phyloP scores from a whole-genome alignment of 345 rosid species.

The Orychophragmus violaceus region DNA sequence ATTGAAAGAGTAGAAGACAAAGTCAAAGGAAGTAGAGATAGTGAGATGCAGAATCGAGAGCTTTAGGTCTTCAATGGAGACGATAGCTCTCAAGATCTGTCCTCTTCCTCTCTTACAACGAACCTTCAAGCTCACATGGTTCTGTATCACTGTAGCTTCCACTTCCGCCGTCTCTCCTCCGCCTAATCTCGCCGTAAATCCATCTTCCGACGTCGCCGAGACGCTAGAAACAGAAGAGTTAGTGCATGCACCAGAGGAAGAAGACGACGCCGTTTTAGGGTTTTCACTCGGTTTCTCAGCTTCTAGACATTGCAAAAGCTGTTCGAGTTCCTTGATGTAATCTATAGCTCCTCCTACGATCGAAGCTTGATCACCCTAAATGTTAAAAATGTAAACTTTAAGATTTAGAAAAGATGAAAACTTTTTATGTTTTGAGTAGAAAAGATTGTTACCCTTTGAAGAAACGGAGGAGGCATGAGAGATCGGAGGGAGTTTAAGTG shows the following conservation, averaged over 20 bases:
- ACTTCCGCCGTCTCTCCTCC: slow-evolving; percentile 44
- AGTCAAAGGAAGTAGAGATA: slow-evolving; percentile 43
- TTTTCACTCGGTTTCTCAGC: slow-evolving; percentile 36
- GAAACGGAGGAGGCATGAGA: slow-evolving; percentile 64
- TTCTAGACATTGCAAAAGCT: slow-evolving; percentile 54
- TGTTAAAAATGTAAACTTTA: background rate
- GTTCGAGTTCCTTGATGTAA: slow-evolving; percentile 73
- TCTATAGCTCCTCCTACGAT: slow-evolving; percentile 79
- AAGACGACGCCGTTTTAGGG: slow-evolving; percentile 18
- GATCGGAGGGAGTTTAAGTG: slow-evolving; percentile 62
- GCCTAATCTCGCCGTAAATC: slow-evolving; percentile 35
- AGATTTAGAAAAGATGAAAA: background rate
- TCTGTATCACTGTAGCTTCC: slow-evolving; percentile 50
- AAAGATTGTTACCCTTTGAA: slow-evolving; percentile 45
- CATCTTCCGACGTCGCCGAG: slow-evolving; percentile 40
- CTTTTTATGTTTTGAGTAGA: background rate
- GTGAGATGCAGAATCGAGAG: slow-evolving; percentile 60
- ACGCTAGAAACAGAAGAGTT: slow-evolving; percentile 20
- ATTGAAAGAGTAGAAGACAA: slow-evolving; percentile 62
- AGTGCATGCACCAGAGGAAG: slow-evolving; percentile 31
- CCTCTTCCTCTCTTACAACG: slow-evolving; percentile 46
- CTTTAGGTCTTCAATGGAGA: slow-evolving; percentile 52
- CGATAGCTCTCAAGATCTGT: slow-evolving; percentile 54
- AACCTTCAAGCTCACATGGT: slow-evolving; percentile 61
- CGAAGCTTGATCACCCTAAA: slow-evolving; percentile 83